Base-by-base conservation (phyloP, 2,329 filamentous ascomycete genomes). In the Berkeleyomyces rouxiae region DNA sequence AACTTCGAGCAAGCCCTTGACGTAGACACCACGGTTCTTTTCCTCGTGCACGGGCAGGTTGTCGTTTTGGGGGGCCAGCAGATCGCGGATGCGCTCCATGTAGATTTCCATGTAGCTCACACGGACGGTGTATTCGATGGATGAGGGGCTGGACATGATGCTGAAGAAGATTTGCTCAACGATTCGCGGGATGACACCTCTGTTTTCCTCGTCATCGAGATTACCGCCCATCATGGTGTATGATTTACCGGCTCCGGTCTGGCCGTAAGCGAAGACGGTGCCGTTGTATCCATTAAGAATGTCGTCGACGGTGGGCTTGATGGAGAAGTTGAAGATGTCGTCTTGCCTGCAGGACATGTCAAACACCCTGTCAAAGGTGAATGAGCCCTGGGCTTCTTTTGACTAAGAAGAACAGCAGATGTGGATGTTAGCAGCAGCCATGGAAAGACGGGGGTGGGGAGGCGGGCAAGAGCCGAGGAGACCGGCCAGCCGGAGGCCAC, bases 51-150 rank as follows among this genome's bases (percentile, higher is more conserved):
- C 86, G 0, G 92, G 91, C 61, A 99, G 78, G 71, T 97, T 97
- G 76, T 96, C 92, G 74, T 97, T 96, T 65, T 91, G 87, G 9
- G 93, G 93, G 33, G 87, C 85, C 67, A 99, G 78, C 70, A 99
- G 76, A 83, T 99, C 93, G 70, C 92, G 84, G 73, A 99, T 97
- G 68, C 88, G 85, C 77, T 99, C 93, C 93, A 97, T 99, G 78
- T 99, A 99, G 67, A 99, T 97, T 75, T 99, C 93, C 91, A 99
- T 96, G 75, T 97, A 97, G 74, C 90, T 96, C 71, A 97, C 92
- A 63, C 91, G 85, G 61, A 99, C 92, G n/a, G 91, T 97, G 74
- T 97, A 97, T 75, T 97, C 93, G 72, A 97, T 96, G 68, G 89
- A 95, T 69, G 85, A 85, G 51, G 92, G 89, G 69, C 90, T 96